Percentiles rank a stretch among this genome's conserved stretches.
These are phyloP conservation scores for Aspergillus wentii DNA, from an alignment of 495 filamentous ascomycete species.

Conservation along the genomic window DNA sequence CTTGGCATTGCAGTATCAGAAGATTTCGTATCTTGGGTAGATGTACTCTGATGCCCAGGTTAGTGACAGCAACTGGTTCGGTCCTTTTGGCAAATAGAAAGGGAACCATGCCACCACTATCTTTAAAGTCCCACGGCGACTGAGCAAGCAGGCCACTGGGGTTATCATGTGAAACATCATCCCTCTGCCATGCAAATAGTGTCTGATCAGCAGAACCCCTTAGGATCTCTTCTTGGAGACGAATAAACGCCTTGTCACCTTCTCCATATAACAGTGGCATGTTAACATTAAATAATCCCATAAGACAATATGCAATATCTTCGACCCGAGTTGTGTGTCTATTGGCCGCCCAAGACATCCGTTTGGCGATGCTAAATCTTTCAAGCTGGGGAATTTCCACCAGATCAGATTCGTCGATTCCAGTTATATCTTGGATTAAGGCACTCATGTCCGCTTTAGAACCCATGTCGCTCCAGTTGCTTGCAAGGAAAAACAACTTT, in stretches of 20 bases:
- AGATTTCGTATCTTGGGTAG: not conserved
- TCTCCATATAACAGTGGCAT: constrained; percentile 26
- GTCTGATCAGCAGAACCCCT: constrained; percentile 14
- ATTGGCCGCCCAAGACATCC: constrained; percentile 20
- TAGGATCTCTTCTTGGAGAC: constrained; percentile 20
- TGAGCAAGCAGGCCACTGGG: constrained; percentile 2
- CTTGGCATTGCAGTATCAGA: not conserved
- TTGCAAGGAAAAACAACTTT: constrained; percentile 3
- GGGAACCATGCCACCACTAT: not conserved
- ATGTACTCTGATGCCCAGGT: not conserved
- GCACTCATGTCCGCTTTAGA: not conserved
- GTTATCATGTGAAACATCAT: not conserved
- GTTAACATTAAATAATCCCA: constrained; percentile 21
- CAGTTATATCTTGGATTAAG: constrained; percentile 1
- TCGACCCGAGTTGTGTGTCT: constrained; percentile 16
- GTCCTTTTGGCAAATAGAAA: constrained; percentile 23
- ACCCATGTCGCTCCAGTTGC: constrained; percentile 5
- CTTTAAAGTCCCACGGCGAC: constrained; percentile 1
- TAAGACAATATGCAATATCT: constrained; percentile 22
- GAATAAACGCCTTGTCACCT: constrained; percentile 15
- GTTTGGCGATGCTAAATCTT: constrained; percentile 8
- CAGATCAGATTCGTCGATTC: constrained; percentile 2
- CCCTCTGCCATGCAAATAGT: constrained; percentile 13
- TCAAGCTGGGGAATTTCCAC: not conserved
- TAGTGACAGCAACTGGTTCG: not conserved